Evolutionary conservation across 768 basidiomycete genomes (phyloP), one percentile per base, ranked within the genome.

Genomic region (Psilocybe sp.): DNA sequence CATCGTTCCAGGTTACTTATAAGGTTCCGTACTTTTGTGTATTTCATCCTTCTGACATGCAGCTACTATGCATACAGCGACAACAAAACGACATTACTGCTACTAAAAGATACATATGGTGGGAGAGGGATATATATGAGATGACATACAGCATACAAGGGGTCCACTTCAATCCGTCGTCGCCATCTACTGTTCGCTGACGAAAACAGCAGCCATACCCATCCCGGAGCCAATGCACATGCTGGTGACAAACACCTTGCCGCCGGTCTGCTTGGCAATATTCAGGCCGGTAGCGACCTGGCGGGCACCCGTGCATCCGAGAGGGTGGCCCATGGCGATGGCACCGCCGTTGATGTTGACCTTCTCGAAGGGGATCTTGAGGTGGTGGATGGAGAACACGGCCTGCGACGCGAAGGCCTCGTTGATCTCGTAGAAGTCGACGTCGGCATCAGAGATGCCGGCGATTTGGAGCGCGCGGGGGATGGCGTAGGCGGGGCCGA

Each of bases 171-270:
- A 32, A 23, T 28, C 7, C 46, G 23, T 10, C n/a, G 35, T 20
- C 32, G 8, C 14, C 43, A 11, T 49, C 52, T 63, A 92, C 58
- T 92, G 85, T 77, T 94, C 92, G 66, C 75, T 89, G 48, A 91
- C 88, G 60, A 93, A 87, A 2, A 93, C 75, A 40, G 82, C 88
- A 31, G 90, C 90, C 89, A 93, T 92, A 34, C 91, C 89, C 89
- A 93, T 92, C 18, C 92, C 90, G 12, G 80, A 82, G 6, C 91
- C 92, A 60, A 93, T 85, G 64, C 92, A 95, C 93, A 96, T 96
- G 57, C 82, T 86, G 2, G 91, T 94, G 31, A 89, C 85, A 56
- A 96, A 93, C 54, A 96, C 71, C 64, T 85, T 86, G 18, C 76
- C 76, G 13, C 78, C 79, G 41, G 82, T 85, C 66, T 90, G 81